Conservation (phyloP, 257 asterid species). For the Osmanthus fragrans region DNA sequence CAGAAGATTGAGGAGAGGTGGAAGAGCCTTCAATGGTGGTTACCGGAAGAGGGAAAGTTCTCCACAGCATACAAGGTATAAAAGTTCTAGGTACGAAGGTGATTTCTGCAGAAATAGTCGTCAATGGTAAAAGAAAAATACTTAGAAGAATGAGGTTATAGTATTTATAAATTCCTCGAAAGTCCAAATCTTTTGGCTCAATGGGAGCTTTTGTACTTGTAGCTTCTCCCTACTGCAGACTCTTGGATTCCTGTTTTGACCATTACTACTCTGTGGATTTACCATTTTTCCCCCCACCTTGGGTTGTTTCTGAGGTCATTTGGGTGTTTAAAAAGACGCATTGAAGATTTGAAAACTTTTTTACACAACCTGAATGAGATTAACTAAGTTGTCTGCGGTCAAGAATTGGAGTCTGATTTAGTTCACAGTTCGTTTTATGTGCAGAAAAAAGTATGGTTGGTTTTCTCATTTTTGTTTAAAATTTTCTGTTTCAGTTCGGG, state of each 20-base stretch:
- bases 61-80: slow-evolving; percentile 50
- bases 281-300: not conserved
- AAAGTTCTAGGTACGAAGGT: slow-evolving; percentile 57
- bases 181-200: not conserved
- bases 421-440: slow-evolving; percentile 6
- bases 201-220: not conserved
- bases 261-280: slow-evolving; percentile 9
- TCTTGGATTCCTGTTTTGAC: slow-evolving; percentile 12
- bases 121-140: slow-evolving; percentile 31
- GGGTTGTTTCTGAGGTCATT: slow-evolving; percentile 22
- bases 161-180: slow-evolving; percentile 15
- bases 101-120: slow-evolving; percentile 38
- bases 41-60: slow-evolving; percentile 74
- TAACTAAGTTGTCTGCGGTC: not conserved
- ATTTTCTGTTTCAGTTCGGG: not conserved
- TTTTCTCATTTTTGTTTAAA: not conserved
- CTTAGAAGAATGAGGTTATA: slow-evolving; percentile 17
- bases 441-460: slow-evolving; percentile 21
- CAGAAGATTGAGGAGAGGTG: slow-evolving; percentile 31
- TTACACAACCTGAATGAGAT: not conserved
- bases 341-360: not conserved
- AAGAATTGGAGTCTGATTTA: not conserved
- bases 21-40: slow-evolving; percentile 45
- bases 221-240: slow-evolving; percentile 22
- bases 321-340: slow-evolving; percentile 17